Base-by-base conservation (phyloP, 202 grass and related monocot species). In the Panicum hallii region DNA sequence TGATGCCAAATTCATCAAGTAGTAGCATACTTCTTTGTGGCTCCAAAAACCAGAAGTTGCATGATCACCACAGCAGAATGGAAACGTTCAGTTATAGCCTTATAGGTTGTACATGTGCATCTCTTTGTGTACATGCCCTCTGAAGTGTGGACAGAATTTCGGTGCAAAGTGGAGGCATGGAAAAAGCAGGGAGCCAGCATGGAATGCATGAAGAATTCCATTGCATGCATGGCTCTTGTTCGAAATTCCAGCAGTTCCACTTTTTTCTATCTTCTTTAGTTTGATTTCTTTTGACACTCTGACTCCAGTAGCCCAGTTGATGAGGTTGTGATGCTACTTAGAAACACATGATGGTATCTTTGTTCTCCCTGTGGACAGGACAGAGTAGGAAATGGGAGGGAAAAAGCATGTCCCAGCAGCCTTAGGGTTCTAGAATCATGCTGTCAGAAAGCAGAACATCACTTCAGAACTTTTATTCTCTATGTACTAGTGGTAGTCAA, bases 371-470 rank as follows among this genome's bases (percentile, higher is more conserved):
- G 16, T 63, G 17, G 43, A 78, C 48, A 54, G 4, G 68, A 87
- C 69, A 83, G 43, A 79, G 79, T 54, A 75, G 22, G 69, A 83
- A 83, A 78, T 36, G 65, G 56, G 15, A 55, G 15, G 20, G 17
- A 82, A 77, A 73, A 53, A 36, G 6, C 13, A 56, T 85, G 71
- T 28, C 32, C 69, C 30, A 49, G 4, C 49, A 49, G 9, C 49
- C 42, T 74, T 50, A 79, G 69, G 17, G 38, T 55, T 65, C 65
- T 78, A 55, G 74, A 83, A 75, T 63, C 43, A 69, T 63, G 75
- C 7, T 74, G 84, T 47, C 80, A 61, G 78, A 83, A 74, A 90
- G 61, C 42, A 50, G 70, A 58, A 54, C 74, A 83, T 19, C 28
- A 36, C 47, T 34, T 53, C 7, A 19, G 26, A 6, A 20, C 36